A percentile compares a stretch with the other conserved stretches of the same genome.
Evolutionary conservation across 495 filamentous ascomycete genomes (phyloP).

Genomic region (Neurospora sublineolata): DNA sequence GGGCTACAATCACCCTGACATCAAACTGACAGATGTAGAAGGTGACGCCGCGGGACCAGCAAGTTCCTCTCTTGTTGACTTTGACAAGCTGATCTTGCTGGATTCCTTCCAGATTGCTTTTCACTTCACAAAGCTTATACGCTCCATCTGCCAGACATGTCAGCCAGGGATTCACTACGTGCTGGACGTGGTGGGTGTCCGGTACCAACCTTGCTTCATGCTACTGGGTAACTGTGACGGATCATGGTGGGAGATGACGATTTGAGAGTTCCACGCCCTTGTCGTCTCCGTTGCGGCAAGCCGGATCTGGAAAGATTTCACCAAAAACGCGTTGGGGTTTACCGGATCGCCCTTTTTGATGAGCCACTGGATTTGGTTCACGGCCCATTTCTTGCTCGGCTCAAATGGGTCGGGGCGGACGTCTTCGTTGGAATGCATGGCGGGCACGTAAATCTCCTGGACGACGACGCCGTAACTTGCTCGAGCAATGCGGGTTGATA

Average conservation of each 20-base stretch:
- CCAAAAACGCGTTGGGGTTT: conserved; percentile 26
- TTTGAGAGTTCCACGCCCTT: conserved; percentile 31
- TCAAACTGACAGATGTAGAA: conserved; percentile 41
- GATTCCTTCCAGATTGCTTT: conserved; percentile 23
- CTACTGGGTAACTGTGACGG: conserved; percentile 30
- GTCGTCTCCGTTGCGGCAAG: conserved; percentile 28
- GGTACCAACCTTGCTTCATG: conserved; percentile 22
- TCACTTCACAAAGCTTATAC: conserved; percentile 29
- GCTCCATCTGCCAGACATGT: conserved; percentile 25
- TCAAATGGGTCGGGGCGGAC: conserved; percentile 34
- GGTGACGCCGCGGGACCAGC: conserved; percentile 28
- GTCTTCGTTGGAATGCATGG: conserved; percentile 31
- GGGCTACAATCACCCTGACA: conserved; percentile 40
- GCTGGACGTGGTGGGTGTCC: background rate
- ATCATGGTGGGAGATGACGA: conserved; percentile 39
- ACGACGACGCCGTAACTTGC: conserved; percentile 46
- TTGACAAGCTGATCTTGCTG: conserved; percentile 22
- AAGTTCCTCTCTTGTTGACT: conserved; percentile 21
- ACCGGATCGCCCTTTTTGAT: conserved; percentile 37
- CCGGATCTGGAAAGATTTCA: conserved; percentile 35
- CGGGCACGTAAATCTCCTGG: conserved; percentile 33
- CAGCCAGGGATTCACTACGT: conserved; percentile 6
- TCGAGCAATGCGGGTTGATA: conserved; percentile 39
- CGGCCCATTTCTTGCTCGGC: conserved; percentile 31
- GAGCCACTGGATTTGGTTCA: conserved; percentile 46